Evolutionary conservation across 2,329 filamentous ascomycete genomes (phyloP).

Genomic region (Ilyonectria sp.): DNA sequence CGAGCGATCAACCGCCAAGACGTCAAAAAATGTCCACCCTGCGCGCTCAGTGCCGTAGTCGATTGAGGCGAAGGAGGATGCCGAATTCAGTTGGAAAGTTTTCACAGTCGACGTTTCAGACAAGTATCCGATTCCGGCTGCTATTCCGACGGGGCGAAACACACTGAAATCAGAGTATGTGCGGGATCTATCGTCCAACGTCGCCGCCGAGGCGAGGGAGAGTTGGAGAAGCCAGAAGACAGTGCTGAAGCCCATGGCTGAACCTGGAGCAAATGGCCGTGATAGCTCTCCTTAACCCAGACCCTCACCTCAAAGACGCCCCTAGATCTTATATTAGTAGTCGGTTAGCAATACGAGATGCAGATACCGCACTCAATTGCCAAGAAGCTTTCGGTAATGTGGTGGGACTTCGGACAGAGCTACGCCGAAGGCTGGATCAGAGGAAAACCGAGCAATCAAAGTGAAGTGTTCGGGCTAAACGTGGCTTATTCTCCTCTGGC

Average conservation of each 20-base stretch:
- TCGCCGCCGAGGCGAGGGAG: neutral
- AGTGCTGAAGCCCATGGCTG: neutral
- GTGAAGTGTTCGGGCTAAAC: neutral
- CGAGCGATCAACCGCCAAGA: neutral
- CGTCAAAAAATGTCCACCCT: slow-evolving; percentile 9
- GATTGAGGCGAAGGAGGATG: slow-evolving; percentile 3
- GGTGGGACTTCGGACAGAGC: neutral
- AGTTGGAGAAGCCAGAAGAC: neutral
- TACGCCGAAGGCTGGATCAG: neutral
- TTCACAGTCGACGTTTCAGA: neutral
- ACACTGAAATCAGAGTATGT: neutral
- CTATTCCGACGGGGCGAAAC: slow-evolving; percentile 1
- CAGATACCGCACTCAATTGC: neutral
- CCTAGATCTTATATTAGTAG: neutral
- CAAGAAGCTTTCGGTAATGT: neutral
- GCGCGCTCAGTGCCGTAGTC: slow-evolving; percentile 17
- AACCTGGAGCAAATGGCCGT: neutral
- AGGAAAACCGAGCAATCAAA: neutral
- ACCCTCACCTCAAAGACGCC: neutral
- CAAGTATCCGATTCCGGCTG: slow-evolving; percentile 1
- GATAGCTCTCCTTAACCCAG: neutral
- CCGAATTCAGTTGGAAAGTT: slow-evolving; percentile 6
- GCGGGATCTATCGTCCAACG: neutral
- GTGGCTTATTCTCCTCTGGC: neutral
- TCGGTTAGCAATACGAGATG: neutral